Base-by-base conservation (phyloP, 257 asterid genomes). In the Solanum appendiculatum region DNA sequence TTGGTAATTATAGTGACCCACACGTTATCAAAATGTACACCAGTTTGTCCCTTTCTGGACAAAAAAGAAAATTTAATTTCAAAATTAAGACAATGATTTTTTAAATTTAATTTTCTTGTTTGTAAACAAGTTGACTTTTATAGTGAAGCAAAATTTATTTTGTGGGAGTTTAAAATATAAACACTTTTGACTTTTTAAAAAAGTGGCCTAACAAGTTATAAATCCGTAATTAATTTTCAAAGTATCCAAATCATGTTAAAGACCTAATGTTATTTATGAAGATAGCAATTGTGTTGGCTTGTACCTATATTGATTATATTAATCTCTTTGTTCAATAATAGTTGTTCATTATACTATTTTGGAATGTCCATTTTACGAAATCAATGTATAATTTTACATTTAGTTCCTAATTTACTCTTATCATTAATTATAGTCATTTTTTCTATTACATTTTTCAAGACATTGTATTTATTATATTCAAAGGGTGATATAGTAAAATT, bases 31-130 rank as follows among this genome's bases (percentile, higher is more conserved):
- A 48, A 44, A 69, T 3, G 25, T 39, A 84, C 89, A 84, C 51
- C 18, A n/a, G 27, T 83, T 88, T 91, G 93, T 92, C 92, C 72
- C 89, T 82, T 89, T 44, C 86, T 82, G 21, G 69, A 72, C 11
- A 25, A 27, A 60, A 25, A 46, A 51, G 86, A 9, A 21, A 81
- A 39, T 75, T 44, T 80, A 27, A 40, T 40, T 78, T 46, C 66
- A 29, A 29, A 16, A 20, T 54, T 7, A 54, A 20, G n/a, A 54
- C 63, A 54, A 15, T 1, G 6, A 42, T n/a, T 75, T n/a, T 73
- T 73, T 25, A 7, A 21, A 34, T 34, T 70, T 72, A 72, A 34
- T 72, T 72, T 34, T 46, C 16, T 34, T 69, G 77, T 69, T 8
- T 31, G 40, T 18, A 68, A 14, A 31, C 34, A 69, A 31, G 39